Evolutionary conservation across 805 yeast genomes (phyloP).

Genomic region (Myxozyma nipponensis): DNA sequence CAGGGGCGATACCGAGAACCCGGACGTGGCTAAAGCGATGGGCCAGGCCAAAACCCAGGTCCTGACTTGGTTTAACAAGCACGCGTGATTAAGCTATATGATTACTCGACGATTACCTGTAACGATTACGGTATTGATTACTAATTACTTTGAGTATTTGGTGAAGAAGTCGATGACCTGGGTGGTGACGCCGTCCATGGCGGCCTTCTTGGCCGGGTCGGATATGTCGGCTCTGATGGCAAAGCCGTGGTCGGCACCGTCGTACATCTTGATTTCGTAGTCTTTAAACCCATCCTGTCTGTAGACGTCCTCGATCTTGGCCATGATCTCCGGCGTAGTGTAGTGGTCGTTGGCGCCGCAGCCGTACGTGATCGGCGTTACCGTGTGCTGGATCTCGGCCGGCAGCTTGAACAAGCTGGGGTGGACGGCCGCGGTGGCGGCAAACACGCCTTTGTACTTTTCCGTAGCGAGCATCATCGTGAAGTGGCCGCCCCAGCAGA

Average conservation of each 20-base stretch:
- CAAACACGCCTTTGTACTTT: not conserved
- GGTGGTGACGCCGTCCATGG: not conserved
- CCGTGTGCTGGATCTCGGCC: not conserved
- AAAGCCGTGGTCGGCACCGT: slow-evolving; percentile 11
- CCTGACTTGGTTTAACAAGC: not conserved
- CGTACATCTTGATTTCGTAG: slow-evolving; percentile 3
- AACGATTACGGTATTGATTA: no score
- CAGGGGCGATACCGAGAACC: slow-evolving; percentile 8
- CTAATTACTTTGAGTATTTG: not conserved
- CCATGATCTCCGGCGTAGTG: not conserved
- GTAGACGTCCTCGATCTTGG: not conserved
- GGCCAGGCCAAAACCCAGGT: slow-evolving; percentile 9
- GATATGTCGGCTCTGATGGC: slow-evolving; percentile 3
- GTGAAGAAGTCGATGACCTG: slow-evolving; percentile 1
- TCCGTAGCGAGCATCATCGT: slow-evolving; percentile 1
- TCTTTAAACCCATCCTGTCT: not conserved
- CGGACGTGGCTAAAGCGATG: slow-evolving; percentile 15
- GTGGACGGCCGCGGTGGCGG: slow-evolving; percentile 8
- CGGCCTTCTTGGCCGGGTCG: not conserved
- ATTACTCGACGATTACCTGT: no score
- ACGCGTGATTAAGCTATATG: not conserved
- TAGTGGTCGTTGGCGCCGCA: slow-evolving; percentile 1
- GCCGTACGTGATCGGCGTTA: not conserved
- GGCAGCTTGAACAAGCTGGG: slow-evolving; percentile 8
- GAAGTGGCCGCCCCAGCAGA: slow-evolving; percentile 17